Base-by-base conservation (phyloP, 805 yeast species). In the Cephaloascus fragrans region DNA sequence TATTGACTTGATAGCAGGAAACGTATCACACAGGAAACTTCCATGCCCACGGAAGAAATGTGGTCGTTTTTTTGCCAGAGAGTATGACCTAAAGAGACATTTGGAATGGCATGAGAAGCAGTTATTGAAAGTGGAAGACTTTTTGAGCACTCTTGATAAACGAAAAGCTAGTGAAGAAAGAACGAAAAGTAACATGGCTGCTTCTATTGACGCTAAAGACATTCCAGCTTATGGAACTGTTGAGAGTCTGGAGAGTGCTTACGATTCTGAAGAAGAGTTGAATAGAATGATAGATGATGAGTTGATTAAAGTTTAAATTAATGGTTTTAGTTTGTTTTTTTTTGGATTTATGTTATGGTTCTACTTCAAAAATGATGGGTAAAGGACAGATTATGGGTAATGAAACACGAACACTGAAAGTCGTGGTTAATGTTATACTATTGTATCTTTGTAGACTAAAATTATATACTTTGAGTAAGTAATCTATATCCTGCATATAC, bases 41-140 rank as follows among this genome's bases (percentile, higher is more conserved):
- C 39, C 48, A 0, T 81, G 88, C 49, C 66, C 75, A 0, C 70
- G 61, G 42, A 53, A 48, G 3, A 66, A 66, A 33, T 81, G 89
- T 52, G 58, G 57, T 26, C 62, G 86, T 41, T 59, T 62, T 4
- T 81, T 81, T 51, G 64, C 65, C 38, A 67, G 70, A 43, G 63
- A 66, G 0, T 63, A 63, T 46, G 80, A 74, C 48, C 48, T 75
- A 19, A 47, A 53, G 15, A 60, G 80, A 34, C 83, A 76, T 49
- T 44, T 75, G 37, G 55, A 51, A 32, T 76, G 81, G 81, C 82
- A 76, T 47, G 59, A 59, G 10, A 56, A 55, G 16, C 59, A 61
- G 18, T 37, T 57, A 38, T 40, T 46, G 34, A 59, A 54, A 41
- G 52, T 64, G 3, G 62, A 59, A 35, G 41, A 36, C 2, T 63